phyloP scores from a whole-genome alignment of 208 protist species.

The Acanthamoeba lenticulata region DNA sequence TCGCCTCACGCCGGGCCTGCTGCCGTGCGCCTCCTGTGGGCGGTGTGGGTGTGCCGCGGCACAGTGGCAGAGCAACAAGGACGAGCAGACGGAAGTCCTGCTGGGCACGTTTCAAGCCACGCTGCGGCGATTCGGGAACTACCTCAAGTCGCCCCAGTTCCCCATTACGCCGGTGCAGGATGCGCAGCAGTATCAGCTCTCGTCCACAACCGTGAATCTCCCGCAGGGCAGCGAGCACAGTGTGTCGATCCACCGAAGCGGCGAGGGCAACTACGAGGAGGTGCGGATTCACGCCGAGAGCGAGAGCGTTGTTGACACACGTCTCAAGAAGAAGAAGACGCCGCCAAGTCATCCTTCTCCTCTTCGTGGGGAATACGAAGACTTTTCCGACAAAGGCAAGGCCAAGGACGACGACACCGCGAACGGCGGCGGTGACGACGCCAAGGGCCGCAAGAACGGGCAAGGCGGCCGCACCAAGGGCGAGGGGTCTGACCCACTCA shows the following conservation, averaged over 20 bases:
- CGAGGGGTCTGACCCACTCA: neutral
- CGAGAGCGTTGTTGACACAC: neutral
- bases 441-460: neutral
- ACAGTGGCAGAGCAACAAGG: constrained; percentile 16
- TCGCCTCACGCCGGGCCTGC: neutral
- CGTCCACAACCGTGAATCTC: neutral
- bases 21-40: neutral
- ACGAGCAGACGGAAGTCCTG: neutral
- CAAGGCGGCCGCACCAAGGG: neutral
- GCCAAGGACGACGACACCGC: neutral
- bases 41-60: neutral
- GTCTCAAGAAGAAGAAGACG: neutral
- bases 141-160: neutral
- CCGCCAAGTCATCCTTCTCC: neutral
- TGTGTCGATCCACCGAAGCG: neutral
- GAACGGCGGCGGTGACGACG: neutral
- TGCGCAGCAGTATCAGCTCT: neutral
- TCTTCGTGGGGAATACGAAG: neutral
- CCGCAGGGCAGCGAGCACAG: neutral
- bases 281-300: neutral
- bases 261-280: neutral
- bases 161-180: neutral
- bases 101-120: neutral
- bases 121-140: neutral
- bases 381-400: neutral